phyloP scores from a whole-genome alignment of 2,329 filamentous ascomycete species.

The Microcyclospora pomicola region DNA sequence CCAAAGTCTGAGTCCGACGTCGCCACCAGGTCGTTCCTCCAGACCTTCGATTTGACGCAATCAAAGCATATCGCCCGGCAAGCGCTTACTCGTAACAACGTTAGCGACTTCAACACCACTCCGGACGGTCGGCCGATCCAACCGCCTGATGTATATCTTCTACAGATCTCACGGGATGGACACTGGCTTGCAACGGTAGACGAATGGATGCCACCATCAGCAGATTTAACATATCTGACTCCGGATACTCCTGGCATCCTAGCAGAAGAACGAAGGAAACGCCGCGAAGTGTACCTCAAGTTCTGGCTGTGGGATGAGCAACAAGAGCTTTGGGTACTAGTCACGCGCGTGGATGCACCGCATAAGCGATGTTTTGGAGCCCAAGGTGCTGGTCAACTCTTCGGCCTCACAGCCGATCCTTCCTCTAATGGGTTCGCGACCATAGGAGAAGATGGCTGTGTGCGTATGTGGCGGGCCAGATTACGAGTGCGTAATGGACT shows the following conservation, averaged over 20 bases:
- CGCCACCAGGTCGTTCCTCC: slow-evolving; percentile 48
- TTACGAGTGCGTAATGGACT: slow-evolving; percentile 55
- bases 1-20: slow-evolving; percentile 22
- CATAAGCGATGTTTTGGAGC: slow-evolving; percentile 37
- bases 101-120: slow-evolving; percentile 65
- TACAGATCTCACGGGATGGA: slow-evolving; percentile 67
- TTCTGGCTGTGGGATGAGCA: slow-evolving; percentile 63
- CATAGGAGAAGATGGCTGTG: slow-evolving; percentile 62
- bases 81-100: slow-evolving; percentile 75
- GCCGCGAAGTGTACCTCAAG: slow-evolving; percentile 67
- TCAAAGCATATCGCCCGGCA: slow-evolving; percentile 72
- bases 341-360: slow-evolving; percentile 71
- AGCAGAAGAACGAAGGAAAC: slow-evolving; percentile 29
- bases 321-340: slow-evolving; percentile 52
- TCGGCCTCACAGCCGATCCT: slow-evolving; percentile 62
- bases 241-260: slow-evolving; percentile 16
- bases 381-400: slow-evolving; percentile 40
- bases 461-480: slow-evolving; percentile 72
- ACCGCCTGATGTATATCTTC: slow-evolving; percentile 62
- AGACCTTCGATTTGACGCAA: slow-evolving; percentile 73
- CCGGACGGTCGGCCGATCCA: slow-evolving; percentile 57
- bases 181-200: slow-evolving; percentile 86
- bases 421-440: slow-evolving; percentile 63
- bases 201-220: slow-evolving; percentile 65
- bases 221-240: slow-evolving; percentile 50